Evolutionary conservation across 2,329 filamentous ascomycete genomes (phyloP).

Genomic region (Pyrenochaeta sp.): DNA sequence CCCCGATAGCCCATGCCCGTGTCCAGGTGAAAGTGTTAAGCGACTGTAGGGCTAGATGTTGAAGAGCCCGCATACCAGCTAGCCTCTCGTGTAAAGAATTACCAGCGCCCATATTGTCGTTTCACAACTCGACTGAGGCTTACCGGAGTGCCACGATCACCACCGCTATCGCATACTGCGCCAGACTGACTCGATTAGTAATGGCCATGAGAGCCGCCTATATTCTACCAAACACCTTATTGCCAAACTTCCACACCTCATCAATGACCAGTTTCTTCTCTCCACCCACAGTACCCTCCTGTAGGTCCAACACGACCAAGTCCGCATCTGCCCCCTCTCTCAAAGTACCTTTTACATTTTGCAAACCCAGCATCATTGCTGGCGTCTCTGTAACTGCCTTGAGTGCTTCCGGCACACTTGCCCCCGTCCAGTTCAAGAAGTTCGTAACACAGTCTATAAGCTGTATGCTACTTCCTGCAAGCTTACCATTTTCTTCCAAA

Average conservation of each 20-base stretch:
- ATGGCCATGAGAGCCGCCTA: no score
- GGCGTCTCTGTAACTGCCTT: constrained; percentile 79
- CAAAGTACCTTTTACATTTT: constrained; percentile 69
- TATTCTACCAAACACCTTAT: constrained; percentile 38
- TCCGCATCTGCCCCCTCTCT: constrained; percentile 58
- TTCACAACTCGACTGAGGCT: no score
- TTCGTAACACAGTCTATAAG: constrained; percentile 86
- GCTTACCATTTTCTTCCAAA: constrained; percentile 75
- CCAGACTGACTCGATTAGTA: no score
- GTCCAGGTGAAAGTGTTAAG: no score
- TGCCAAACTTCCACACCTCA: constrained; percentile 82
- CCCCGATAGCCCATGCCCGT: no score
- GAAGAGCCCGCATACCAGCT: no score
- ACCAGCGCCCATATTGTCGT: no score
- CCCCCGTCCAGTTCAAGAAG: constrained; percentile 78
- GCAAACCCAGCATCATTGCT: constrained; percentile 76
- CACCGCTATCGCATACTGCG: no score
- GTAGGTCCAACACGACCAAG: constrained; percentile 72
- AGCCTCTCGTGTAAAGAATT: no score
- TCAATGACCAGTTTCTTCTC: constrained; percentile 69
- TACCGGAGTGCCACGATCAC: no score
- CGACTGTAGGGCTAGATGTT: no score
- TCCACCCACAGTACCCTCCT: constrained; percentile 52
- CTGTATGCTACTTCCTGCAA: constrained; percentile 67
- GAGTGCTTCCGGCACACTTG: constrained; percentile 72